Base-by-base conservation (phyloP, 352 stramenopile species). In the Phytopythium vexans region DNA sequence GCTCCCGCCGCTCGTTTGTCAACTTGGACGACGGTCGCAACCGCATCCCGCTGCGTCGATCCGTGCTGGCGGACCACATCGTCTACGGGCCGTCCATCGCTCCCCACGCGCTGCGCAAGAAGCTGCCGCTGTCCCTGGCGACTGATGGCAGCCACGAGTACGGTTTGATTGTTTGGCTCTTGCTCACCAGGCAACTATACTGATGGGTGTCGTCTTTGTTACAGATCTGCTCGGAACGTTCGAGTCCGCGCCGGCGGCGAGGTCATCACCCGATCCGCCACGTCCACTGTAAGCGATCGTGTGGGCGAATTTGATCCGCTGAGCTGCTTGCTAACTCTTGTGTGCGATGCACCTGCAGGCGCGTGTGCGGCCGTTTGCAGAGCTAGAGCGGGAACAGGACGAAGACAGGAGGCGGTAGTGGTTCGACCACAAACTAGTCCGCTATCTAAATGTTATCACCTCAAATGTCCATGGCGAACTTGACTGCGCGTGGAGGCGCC, bases 21-120 rank as follows among this genome's bases (percentile, higher is more conserved):
- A 83, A 83, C 46, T 58, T 83, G 12, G 68, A 82, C n/a, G 79
- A 89, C 39, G 54, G 68, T 2, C 63, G 68, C 40, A 88, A 88
- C 37, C 77, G 72, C 27, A 85, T 89, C 44, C 78, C 76, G 9
- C 64, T 89, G 35, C 68, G 78, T 16, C 63, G 76, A 15, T 54
- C 66, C 0, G 59, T 66, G 27, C 61, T 87, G 3, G 86, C 75
- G 0, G 73, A 89, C 40, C 73, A 83, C 27, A 71, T 89, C 16
- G 67, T 89, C 4, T 89, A 89, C 53, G 78, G 75, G 0, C 78
- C 78, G 3, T 70, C 71, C 31, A 84, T 89, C 63, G 85, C 77
- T 42, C 74, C 71, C 4, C 65, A 72, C 34, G 58, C 72, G 6
- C 54, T 70, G 41, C 52, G 63, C 27, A 70, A 65, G 31, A 68